Percentiles rank a stretch among this genome's conserved stretches.
Evolutionary conservation across 768 basidiomycete species (phyloP).

Genomic region (Asterophora lycoperdoides): DNA sequence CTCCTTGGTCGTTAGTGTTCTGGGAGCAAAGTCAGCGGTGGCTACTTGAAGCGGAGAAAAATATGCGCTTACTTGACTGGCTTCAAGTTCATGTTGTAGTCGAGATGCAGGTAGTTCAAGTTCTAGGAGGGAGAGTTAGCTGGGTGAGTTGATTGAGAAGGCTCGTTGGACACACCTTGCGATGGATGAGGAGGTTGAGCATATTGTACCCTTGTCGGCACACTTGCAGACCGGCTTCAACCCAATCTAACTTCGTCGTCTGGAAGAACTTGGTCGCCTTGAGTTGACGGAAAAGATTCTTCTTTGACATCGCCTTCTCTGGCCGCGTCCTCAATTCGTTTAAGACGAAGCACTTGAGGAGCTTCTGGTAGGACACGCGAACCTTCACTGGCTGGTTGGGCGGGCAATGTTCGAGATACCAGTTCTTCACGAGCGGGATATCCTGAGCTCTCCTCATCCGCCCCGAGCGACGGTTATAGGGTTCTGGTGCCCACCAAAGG

Average conservation of each 20-base stretch:
- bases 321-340: slow-evolving; percentile 87
- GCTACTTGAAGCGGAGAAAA: not conserved
- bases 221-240: slow-evolving; percentile 97
- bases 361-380: slow-evolving; percentile 97
- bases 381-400: slow-evolving; percentile 96
- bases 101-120: slow-evolving; percentile 88
- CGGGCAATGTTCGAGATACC: slow-evolving; percentile 98
- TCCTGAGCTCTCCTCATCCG: slow-evolving; percentile 94
- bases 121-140: slow-evolving; percentile 44
- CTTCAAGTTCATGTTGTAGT: slow-evolving; percentile 99
- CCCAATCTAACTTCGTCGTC: slow-evolving; percentile 96
- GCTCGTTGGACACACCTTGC: slow-evolving; percentile 57
- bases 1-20: slow-evolving; percentile 97
- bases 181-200: slow-evolving; percentile 97
- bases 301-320: slow-evolving; percentile 98
- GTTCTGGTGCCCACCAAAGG: slow-evolving; percentile 97
- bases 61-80: slow-evolving; percentile 65
- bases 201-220: slow-evolving; percentile 99
- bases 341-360: slow-evolving; percentile 91
- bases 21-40: slow-evolving; percentile 28
- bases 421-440: slow-evolving; percentile 93
- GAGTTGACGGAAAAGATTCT: slow-evolving; percentile 91
- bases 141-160: not conserved
- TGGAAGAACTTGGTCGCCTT: slow-evolving; percentile 99
- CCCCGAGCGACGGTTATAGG: slow-evolving; percentile 89